Evolutionary conservation across 2,329 filamentous ascomycete genomes (phyloP).

Genomic region (Diaporthe sp.): DNA sequence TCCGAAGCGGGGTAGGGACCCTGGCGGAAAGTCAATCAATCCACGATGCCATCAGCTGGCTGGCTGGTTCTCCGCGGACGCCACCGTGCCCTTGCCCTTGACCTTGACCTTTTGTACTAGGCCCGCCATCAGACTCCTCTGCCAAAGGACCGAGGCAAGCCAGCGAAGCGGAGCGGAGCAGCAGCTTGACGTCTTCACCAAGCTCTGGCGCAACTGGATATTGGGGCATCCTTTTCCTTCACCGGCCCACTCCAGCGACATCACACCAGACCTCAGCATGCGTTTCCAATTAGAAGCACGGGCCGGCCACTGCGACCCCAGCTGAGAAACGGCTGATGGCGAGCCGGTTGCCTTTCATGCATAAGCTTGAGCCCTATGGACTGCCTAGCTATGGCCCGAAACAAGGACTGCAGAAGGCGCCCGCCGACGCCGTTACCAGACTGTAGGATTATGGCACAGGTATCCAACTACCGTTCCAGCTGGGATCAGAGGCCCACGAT

Average conservation of each 20-base stretch:
- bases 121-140: neutral
- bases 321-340: conserved; percentile 21
- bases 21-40: conserved; percentile 26
- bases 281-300: conserved; percentile 19
- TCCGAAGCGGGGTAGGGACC: conserved; percentile 20
- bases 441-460: conserved; percentile 16
- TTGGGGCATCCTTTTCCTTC: neutral
- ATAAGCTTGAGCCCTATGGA: conserved; percentile 27
- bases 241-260: neutral
- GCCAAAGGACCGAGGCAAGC: neutral
- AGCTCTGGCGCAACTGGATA: neutral
- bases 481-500: conserved; percentile 12
- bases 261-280: conserved; percentile 6
- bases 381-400: conserved; percentile 19
- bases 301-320: conserved; percentile 19
- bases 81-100: conserved; percentile 9
- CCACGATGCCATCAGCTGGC: conserved; percentile 24
- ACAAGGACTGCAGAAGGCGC: conserved; percentile 23
- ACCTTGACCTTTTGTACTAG: conserved; percentile 1
- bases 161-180: neutral
- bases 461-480: conserved; percentile 24
- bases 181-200: neutral
- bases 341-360: conserved; percentile 18
- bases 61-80: conserved; percentile 8
- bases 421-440: conserved; percentile 18